These are phyloP conservation scores for Kwoniella shivajii DNA, from an alignment of 1,284 basidiomycete species.

Conservation along the genomic window DNA sequence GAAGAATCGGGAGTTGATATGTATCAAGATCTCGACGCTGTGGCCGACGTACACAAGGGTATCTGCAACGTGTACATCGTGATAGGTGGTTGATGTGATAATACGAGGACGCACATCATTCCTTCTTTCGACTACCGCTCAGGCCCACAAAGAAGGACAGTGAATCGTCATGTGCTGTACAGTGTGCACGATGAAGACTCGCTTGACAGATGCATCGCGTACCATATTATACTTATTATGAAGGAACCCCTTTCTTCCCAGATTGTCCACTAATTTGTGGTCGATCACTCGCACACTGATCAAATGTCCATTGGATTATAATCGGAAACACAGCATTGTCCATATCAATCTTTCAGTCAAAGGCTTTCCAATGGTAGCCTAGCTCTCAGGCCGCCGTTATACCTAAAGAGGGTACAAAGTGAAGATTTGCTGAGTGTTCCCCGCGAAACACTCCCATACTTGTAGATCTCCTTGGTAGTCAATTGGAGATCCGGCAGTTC, in stretches of 20 bases:
- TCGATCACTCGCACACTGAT: neutral
- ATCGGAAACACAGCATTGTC: too few species aligned
- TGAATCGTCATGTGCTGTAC: too few species aligned
- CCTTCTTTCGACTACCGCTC: too few species aligned
- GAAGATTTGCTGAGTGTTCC: slow-evolving; percentile 28
- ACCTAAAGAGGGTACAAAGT: slow-evolving; percentile 5
- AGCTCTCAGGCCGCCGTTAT: neutral
- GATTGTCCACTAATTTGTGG: neutral
- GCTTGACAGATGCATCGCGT: neutral
- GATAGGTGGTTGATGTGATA: too few species aligned
- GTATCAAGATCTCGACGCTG: too few species aligned
- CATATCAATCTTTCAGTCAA: neutral
- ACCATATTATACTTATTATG: slow-evolving; percentile 2
- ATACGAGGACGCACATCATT: too few species aligned
- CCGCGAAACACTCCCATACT: slow-evolving; percentile 24
- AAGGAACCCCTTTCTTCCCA: too few species aligned
- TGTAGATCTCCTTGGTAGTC: slow-evolving; percentile 21
- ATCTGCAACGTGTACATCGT: too few species aligned
- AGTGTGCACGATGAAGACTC: neutral
- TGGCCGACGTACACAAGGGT: too few species aligned
- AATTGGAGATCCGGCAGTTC: slow-evolving; percentile 8
- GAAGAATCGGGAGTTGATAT: too few species aligned
- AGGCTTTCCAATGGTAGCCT: too few species aligned
- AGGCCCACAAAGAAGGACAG: too few species aligned
- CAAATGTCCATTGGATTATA: neutral